Evolutionary conservation across 1,284 basidiomycete genomes (phyloP).

Genomic region (Moesziomyces sp.): DNA sequence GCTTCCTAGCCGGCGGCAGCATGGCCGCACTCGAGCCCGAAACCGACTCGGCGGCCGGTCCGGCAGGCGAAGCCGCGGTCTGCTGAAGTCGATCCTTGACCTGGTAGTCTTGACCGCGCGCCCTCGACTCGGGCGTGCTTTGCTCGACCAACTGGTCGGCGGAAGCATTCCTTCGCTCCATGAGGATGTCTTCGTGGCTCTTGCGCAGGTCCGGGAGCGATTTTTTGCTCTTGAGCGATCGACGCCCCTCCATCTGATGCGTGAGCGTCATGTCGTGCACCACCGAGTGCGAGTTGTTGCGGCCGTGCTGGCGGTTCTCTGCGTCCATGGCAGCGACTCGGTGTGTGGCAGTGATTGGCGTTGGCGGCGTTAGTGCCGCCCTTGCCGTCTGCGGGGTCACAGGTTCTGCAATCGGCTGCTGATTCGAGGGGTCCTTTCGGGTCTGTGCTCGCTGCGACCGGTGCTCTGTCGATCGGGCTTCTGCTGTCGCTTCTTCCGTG

Average conservation of each 20-base stretch:
- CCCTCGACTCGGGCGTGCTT: not conserved
- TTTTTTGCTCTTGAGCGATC: conserved; percentile 70
- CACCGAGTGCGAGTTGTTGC: conserved; percentile 56
- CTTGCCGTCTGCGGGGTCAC: too few species aligned
- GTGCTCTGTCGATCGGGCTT: not conserved
- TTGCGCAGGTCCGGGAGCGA: conserved; percentile 86
- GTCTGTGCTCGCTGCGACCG: not conserved
- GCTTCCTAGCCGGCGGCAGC: conserved; percentile 7
- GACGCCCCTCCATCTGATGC: conserved; percentile 29
- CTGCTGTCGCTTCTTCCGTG: not conserved
- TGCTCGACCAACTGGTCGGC: conserved; percentile 6
- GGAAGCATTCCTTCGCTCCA: conserved; percentile 48
- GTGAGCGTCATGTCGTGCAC: conserved; percentile 33
- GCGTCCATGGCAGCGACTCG: conserved; percentile 5
- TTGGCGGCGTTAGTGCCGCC: not conserved
- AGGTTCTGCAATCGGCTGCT: too few species aligned
- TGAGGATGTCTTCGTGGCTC: conserved; percentile 68
- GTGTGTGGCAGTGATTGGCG: not conserved
- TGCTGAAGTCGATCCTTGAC: not conserved
- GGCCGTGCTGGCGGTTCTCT: conserved; percentile 31
- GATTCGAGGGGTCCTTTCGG: too few species aligned
- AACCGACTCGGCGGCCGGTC: not conserved
- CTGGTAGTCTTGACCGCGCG: not conserved
- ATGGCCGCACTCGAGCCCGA: not conserved
- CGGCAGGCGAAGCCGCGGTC: not conserved